A percentile compares a stretch with the other conserved stretches of the same genome.
These are phyloP conservation scores for Pyrenochaeta sp. DNA, from an alignment of 2,329 filamentous ascomycete species.

Conservation along the genomic window DNA sequence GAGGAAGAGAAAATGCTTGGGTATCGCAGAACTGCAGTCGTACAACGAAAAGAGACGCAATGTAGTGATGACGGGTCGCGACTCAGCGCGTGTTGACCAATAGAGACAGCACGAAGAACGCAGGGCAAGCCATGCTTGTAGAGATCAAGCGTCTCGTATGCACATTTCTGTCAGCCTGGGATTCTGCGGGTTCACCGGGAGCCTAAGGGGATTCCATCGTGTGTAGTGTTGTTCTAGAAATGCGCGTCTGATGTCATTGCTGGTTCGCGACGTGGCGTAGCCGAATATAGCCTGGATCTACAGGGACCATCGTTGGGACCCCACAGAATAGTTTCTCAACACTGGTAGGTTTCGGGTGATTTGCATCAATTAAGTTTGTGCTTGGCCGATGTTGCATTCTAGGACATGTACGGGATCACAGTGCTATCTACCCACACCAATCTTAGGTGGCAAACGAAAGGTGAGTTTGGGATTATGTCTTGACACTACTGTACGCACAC, in stretches of 20 bases:
- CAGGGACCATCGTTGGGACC: not conserved
- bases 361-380: not conserved
- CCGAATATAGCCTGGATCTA: not conserved
- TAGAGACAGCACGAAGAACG: slow-evolving; percentile 1
- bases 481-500: not conserved
- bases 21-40: slow-evolving; percentile 8
- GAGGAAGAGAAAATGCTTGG: not conserved
- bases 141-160: not conserved
- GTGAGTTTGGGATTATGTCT: not conserved
- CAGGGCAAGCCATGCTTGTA: slow-evolving; percentile 20
- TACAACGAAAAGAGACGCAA: not conserved
- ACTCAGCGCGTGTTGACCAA: not conserved
- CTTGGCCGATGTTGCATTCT: not conserved
- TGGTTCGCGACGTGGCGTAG: not conserved
- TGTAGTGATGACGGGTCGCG: not conserved
- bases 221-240: slow-evolving; percentile 5
- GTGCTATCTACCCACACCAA: too few relatives aligned
- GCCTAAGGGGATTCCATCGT: slow-evolving; percentile 6
- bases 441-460: too few relatives aligned
- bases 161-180: slow-evolving; percentile 4
- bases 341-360: not conserved
- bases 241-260: slow-evolving; percentile 15
- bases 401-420: too few relatives aligned
- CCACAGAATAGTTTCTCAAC: not conserved
- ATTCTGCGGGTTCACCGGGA: slow-evolving; percentile 11